phyloP scores from a whole-genome alignment of 2,329 filamentous ascomycete genomes.

The Penicillium decumbens region DNA sequence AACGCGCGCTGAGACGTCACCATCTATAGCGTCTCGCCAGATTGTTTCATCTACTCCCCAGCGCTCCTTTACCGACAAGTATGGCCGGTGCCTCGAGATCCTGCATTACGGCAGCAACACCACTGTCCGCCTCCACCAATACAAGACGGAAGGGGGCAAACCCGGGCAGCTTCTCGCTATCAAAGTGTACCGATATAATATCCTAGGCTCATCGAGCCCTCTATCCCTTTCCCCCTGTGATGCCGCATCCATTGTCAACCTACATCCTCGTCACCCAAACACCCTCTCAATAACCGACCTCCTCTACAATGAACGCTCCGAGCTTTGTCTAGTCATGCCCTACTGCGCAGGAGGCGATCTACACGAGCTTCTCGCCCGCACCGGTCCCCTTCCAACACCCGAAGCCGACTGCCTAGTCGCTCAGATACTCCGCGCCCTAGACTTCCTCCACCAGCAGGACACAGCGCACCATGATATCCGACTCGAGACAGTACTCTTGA shows the following conservation, averaged over 20 bases:
- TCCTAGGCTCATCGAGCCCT: slow-evolving; percentile 2
- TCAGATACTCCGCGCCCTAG: slow-evolving; percentile 41
- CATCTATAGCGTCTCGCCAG: neutral
- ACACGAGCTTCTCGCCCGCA: slow-evolving; percentile 71
- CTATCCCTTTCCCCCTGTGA: neutral
- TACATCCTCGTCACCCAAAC: slow-evolving; percentile 28
- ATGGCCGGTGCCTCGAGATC: slow-evolving; percentile 26
- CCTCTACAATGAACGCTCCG: slow-evolving; percentile 24
- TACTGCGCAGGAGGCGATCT: slow-evolving; percentile 76
- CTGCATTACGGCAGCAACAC: slow-evolving; percentile 27
- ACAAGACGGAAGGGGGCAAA: slow-evolving; percentile 4
- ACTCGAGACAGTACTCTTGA: slow-evolving; percentile 86
- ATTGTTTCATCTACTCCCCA: neutral
- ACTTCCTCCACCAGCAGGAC: slow-evolving; percentile 70
- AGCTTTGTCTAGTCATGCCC: slow-evolving; percentile 29
- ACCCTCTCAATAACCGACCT: slow-evolving; percentile 27
- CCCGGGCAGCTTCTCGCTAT: slow-evolving; percentile 21
- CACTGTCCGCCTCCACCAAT: slow-evolving; percentile 24
- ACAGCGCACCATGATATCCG: slow-evolving; percentile 94
- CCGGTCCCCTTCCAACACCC: slow-evolving; percentile 70
- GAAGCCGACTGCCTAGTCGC: slow-evolving; percentile 91
- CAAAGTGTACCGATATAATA: slow-evolving; percentile 28
- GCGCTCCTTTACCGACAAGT: slow-evolving; percentile 18
- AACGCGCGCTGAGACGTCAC: slow-evolving; percentile 6
- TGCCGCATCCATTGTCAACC: slow-evolving; percentile 6